Evolutionary conservation across 106 monocot genomes (phyloP).

Genomic region (Allium sativum): DNA sequence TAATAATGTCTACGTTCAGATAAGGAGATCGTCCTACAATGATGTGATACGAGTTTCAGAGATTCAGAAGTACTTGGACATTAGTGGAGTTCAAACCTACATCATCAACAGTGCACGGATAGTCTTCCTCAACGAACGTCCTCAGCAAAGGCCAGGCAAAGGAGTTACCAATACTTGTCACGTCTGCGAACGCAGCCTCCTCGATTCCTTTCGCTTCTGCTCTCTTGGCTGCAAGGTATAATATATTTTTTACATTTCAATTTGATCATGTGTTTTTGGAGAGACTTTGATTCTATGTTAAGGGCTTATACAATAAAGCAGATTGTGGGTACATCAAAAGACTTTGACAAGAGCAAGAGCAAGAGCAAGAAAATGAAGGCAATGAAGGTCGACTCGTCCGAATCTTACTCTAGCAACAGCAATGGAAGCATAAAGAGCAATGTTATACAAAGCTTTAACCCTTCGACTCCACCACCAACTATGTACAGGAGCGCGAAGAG

Average conservation of each 20-base stretch:
- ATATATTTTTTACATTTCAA: not conserved
- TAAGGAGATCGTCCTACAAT: slow-evolving; percentile 58
- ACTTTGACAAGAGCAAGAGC: not conserved
- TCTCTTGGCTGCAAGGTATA: slow-evolving; percentile 69
- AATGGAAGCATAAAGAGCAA: slow-evolving; percentile 38
- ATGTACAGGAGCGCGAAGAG: slow-evolving; percentile 38
- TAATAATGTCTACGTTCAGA: slow-evolving; percentile 24
- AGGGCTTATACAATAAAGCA: not conserved
- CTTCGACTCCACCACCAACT: slow-evolving; percentile 58
- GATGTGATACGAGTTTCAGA: slow-evolving; percentile 53
- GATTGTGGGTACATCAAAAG: slow-evolving; percentile 46
- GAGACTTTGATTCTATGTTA: not conserved
- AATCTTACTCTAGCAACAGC: slow-evolving; percentile 23
- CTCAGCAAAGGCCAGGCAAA: slow-evolving; percentile 43
- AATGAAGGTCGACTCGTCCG: not conserved
- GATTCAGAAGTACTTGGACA: slow-evolving; percentile 52
- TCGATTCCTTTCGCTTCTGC: slow-evolving; percentile 51
- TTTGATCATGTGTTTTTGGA: not conserved
- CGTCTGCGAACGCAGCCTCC: slow-evolving; percentile 40
- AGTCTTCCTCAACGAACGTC: slow-evolving; percentile 55
- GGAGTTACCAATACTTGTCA: slow-evolving; percentile 36
- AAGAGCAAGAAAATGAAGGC: slow-evolving; percentile 14
- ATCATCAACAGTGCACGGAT: slow-evolving; percentile 55
- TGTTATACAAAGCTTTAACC: slow-evolving; percentile 46
- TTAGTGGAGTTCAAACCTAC: slow-evolving; percentile 46